Base-by-base conservation (phyloP, 352 stramenopile genomes). In the Thalassiosira sp. region DNA sequence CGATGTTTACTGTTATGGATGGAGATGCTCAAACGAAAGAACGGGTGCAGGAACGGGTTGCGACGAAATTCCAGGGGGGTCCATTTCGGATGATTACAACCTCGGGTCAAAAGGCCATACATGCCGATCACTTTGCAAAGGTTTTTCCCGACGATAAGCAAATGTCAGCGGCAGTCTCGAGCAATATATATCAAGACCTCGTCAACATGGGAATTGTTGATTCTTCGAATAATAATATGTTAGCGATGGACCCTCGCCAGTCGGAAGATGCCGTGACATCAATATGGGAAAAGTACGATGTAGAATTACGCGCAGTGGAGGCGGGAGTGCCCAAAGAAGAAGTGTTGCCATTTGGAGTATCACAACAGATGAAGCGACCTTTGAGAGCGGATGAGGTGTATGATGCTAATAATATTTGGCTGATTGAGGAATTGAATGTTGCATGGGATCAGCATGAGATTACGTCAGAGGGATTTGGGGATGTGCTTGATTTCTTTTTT, bases 381-480 rank as follows among this genome's bases (percentile, higher is more conserved):
- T 33, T 84, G 7, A 71, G 56, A 24, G 51, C 56, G 40, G 64
- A 62, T 6, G 76, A 84, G 33, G 16, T 76, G 45, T 24, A 61
- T 15, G 70, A 84, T 61, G 69, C 76, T 0, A 37, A 79, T 43
- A 58, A 33, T 43, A 63, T 84, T 28, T 84, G 76, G 76, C 58
- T 84, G 27, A 73, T 76, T 24, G 76, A 84, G 27, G 76, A 84
- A 18, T 53, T 84, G 20, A 84, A 84, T 69, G 70, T 84, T n/a
- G 76, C 76, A 2, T 84, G 58, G 57, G 76, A 84, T 71, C 45
- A 60, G 11, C 76, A 84, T 62, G 76, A 84, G 42, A 81, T 84
- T 46, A 84, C 76, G 2, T 42, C 61, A 7, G 69, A 84, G 52
- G 63, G 62, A 11, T 84, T 84, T 63, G 76, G 74, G 13, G 58